Conservation (phyloP, 805 yeast genomes). For the Zygoascus flipseniorum region DNA sequence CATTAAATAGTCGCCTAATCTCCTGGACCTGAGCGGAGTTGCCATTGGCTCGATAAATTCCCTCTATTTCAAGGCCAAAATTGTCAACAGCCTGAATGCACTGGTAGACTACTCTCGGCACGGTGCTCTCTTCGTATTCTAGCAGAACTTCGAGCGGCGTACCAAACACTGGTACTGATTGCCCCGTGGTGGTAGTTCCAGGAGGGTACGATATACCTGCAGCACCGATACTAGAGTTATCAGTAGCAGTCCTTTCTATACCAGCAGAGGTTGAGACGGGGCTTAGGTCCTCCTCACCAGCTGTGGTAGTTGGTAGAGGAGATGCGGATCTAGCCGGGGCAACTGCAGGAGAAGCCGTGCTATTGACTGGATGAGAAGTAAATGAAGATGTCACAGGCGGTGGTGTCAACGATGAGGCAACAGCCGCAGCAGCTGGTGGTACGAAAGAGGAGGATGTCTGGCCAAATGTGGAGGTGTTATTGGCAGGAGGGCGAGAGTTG, state of each 20-base stretch:
- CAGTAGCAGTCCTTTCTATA: background rate
- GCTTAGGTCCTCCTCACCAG: background rate
- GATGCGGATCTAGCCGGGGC: background rate
- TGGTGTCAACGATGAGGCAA: conserved; percentile 12
- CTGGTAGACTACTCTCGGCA: conserved; percentile 81
- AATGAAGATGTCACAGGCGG: background rate
- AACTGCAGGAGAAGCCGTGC: background rate
- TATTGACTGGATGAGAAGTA: background rate
- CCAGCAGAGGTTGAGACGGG: background rate
- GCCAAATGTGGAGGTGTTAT: background rate
- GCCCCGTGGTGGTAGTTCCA: conserved; percentile 22
- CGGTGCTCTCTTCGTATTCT: conserved; percentile 80
- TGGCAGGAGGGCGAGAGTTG: conserved; percentile 4
- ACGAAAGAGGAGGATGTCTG: conserved; percentile 10
- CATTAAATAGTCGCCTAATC: conserved; percentile 52
- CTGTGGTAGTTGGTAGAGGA: background rate
- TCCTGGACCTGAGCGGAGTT: conserved; percentile 66
- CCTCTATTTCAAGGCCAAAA: conserved; percentile 79
- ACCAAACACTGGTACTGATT: conserved; percentile 56
- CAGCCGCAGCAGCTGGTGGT: conserved; percentile 6
- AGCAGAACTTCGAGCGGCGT: conserved; percentile 70
- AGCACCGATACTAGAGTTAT: background rate
- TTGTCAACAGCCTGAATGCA: conserved; percentile 82
- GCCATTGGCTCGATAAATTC: conserved; percentile 82
- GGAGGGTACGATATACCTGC: conserved; percentile 23